phyloP scores from a whole-genome alignment of 352 stramenopile species.

The Pythium monospermum region DNA sequence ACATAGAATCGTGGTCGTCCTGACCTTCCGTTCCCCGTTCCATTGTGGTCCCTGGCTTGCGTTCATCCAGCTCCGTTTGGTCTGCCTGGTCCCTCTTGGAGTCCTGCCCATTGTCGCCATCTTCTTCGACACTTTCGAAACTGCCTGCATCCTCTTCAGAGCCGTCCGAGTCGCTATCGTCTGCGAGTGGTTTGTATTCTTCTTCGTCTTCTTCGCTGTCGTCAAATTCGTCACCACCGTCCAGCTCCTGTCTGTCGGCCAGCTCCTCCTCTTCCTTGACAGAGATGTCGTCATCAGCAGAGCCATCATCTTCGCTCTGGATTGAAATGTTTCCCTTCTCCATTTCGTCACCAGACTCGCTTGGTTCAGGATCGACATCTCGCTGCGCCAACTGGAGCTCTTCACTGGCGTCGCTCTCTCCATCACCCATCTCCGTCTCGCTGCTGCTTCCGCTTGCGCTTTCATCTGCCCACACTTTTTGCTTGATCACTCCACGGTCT shows the following conservation, averaged over 20 bases:
- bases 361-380: not conserved
- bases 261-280: too few species aligned
- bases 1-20: constrained; percentile 6
- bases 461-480: constrained; percentile 5
- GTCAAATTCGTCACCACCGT: not conserved
- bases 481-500: constrained; percentile 14
- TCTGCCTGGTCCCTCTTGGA: not conserved
- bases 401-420: constrained; percentile 10
- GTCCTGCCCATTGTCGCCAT: constrained; percentile 5
- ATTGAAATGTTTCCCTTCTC: constrained; percentile 1
- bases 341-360: not conserved
- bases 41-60: constrained; percentile 10
- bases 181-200: too few species aligned
- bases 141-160: not conserved
- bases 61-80: not conserved
- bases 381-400: constrained; percentile 11
- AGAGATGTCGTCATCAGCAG: too few species aligned
- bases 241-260: too few species aligned
- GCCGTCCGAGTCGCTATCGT: not conserved
- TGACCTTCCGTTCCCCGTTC: constrained; percentile 10
- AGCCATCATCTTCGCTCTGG: not conserved
- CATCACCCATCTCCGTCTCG: constrained; percentile 12
- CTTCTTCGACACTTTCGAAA: not conserved
- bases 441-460: constrained; percentile 8
- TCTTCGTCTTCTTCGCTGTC: not conserved